Evolutionary conservation across 768 basidiomycete genomes (phyloP).

Genomic region (Xerocomellus dryophilus): DNA sequence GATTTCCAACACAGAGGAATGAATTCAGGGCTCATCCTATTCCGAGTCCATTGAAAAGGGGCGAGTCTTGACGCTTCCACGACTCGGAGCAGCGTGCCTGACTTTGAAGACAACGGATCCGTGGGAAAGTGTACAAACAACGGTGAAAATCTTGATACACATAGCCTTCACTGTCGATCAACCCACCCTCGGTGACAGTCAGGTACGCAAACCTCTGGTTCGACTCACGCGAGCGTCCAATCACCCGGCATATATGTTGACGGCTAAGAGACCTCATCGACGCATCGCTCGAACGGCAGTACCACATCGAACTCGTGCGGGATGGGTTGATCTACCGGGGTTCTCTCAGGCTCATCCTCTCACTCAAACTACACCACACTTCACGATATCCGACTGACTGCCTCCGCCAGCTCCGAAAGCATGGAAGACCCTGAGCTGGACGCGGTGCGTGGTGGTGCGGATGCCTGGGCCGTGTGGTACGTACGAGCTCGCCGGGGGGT

Average conservation of each 20-base stretch:
- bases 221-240: not conserved
- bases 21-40: too few species aligned
- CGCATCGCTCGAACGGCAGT: conserved; percentile 33
- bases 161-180: too few species aligned
- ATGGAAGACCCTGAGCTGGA: conserved; percentile 36
- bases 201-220: too few species aligned
- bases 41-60: too few species aligned
- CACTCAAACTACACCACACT: not conserved
- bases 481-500: conserved; percentile 60
- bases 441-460: conserved; percentile 20
- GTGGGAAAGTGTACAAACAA: too few species aligned
- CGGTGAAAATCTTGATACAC: too few species aligned
- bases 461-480: conserved; percentile 42
- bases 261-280: conserved; percentile 21
- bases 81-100: too few species aligned
- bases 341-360: not conserved
- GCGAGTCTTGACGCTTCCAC: too few species aligned
- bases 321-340: conserved; percentile 35
- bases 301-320: conserved; percentile 37
- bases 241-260: conserved; percentile 15
- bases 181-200: too few species aligned
- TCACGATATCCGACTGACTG: conserved; percentile 29
- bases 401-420: conserved; percentile 35
- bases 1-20: too few species aligned
- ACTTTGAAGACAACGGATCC: too few species aligned